These are phyloP conservation scores for Pichia heedii DNA, from an alignment of 805 yeast genomes.

Conservation along the genomic window DNA sequence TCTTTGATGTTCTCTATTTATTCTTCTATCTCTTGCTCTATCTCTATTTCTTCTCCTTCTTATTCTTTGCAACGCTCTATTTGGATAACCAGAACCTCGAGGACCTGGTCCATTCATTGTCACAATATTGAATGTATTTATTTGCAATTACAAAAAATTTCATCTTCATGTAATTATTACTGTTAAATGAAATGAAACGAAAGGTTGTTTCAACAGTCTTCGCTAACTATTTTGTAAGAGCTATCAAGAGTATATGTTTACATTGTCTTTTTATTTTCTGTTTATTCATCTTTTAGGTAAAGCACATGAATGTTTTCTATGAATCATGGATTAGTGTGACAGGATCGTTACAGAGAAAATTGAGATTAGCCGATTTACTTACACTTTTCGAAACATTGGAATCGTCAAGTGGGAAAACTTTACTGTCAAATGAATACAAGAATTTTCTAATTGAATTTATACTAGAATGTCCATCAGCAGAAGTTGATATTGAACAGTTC, in stretches of 20 bases:
- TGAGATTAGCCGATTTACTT: constrained; percentile 9
- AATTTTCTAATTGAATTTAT: constrained; percentile 14
- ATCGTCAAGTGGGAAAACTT: not conserved
- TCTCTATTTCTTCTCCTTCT: not conserved
- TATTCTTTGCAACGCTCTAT: no score
- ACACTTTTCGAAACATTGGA: constrained; percentile 12
- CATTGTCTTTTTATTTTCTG: no score
- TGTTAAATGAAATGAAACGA: no score
- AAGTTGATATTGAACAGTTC: constrained; percentile 10
- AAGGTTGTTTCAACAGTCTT: no score
- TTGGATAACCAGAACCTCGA: no score
- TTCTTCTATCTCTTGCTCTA: not conserved
- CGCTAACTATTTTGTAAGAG: no score
- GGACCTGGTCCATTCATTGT: not conserved
- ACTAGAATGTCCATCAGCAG: constrained; percentile 7
- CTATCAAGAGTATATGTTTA: no score
- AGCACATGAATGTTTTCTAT: not conserved
- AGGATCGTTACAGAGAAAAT: not conserved
- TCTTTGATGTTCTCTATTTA: no score
- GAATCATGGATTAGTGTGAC: constrained; percentile 10
- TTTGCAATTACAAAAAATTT: no score
- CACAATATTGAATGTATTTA: no score
- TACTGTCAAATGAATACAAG: constrained; percentile 12
- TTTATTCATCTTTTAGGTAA: no score
- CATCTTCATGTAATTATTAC: no score